Conservation (phyloP, 495 filamentous ascomycete genomes). For the Geopyxis carbonaria region DNA sequence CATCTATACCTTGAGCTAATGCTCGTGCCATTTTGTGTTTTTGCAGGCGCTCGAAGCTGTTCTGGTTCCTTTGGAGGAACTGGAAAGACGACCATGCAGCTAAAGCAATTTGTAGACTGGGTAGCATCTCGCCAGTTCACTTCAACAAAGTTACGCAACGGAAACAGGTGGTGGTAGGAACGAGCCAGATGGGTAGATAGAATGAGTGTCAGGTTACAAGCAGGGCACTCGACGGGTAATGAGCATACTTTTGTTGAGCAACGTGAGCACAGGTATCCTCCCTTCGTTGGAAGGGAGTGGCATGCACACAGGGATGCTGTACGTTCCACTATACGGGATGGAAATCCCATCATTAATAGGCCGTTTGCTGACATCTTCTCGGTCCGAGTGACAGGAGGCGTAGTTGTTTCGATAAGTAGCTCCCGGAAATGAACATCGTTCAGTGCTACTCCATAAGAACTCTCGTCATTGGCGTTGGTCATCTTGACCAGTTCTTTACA, state of each 20-base stretch:
- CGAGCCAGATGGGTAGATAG: slow-evolving; percentile 88
- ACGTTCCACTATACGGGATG: slow-evolving; percentile 67
- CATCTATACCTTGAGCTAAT: slow-evolving; percentile 81
- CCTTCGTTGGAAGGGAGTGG: slow-evolving; percentile 63
- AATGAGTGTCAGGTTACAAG: slow-evolving; percentile 82
- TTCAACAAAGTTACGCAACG: slow-evolving; percentile 74
- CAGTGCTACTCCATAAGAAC: slow-evolving; percentile 60
- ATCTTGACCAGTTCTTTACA: slow-evolving; percentile 72
- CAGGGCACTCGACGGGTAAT: slow-evolving; percentile 79
- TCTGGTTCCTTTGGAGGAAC: slow-evolving; percentile 26
- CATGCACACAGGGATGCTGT: slow-evolving; percentile 57
- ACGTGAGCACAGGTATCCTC: slow-evolving; percentile 83
- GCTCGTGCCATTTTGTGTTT: slow-evolving; percentile 47
- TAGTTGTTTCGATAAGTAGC: slow-evolving; percentile 73
- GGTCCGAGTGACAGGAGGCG: slow-evolving; percentile 63
- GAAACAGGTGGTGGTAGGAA: slow-evolving; percentile 92
- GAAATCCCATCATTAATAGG: slow-evolving; percentile 95
- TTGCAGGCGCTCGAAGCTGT: slow-evolving; percentile 17
- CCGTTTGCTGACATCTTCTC: slow-evolving; percentile 51
- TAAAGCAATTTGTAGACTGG: slow-evolving; percentile 27
- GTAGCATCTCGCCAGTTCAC: slow-evolving; percentile 53
- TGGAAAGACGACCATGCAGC: slow-evolving; percentile 39
- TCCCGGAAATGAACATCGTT: slow-evolving; percentile 82
- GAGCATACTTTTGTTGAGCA: slow-evolving; percentile 81
- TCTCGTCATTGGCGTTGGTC: slow-evolving; percentile 60